Evolutionary conservation across 805 yeast species (phyloP), one percentile per base, ranked within the genome.

Genomic region (Candida taoyuanica): DNA sequence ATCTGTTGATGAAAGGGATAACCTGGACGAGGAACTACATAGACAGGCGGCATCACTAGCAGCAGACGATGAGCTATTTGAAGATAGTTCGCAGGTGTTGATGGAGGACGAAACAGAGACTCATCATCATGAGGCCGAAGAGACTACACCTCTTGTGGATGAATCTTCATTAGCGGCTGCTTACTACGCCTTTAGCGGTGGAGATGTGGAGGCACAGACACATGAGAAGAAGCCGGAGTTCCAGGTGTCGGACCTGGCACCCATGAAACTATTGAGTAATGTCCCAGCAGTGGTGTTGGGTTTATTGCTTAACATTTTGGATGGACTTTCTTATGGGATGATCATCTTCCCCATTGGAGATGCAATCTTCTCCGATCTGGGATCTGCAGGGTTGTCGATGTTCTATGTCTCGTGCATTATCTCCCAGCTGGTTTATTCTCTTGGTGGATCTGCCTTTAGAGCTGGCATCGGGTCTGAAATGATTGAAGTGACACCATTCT

Each of bases 401-500:
- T 93, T 93, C 60, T 93, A 93, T 61, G 76, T 91, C 29, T 85
- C 95, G 5, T 85, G 96, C 23, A 73, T 93, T n/a, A 74, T 91
- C 1, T 84, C 95, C 0, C 98, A 93, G 59, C 63, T 88, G 46
- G 85, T 87, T 5, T 89, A 76, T 56, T 88, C 97, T 0, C 61
- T 85, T 17, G 98, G 98, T 13, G 94, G 94, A 1, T 85, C 96
- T 13, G 84, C 85, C 7, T 91, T 93, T 65, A 78, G 77, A 44
- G 73, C 88, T 2, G 96, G 95, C n/a, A 78, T 91, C 31, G 98
- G 98, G 1, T 85, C 96, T 4, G 98, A 93, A 63, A 93, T 93
- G 98, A 93, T 93, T 48, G 98, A 93, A 60, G 87, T 93, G n/a
- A 95, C 96, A 2, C 98, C 98, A 2, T 93, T 93, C 59, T 91